Evolutionary conservation across 805 yeast genomes (phyloP).

Genomic region (Lipomyces spencermartinsiae): DNA sequence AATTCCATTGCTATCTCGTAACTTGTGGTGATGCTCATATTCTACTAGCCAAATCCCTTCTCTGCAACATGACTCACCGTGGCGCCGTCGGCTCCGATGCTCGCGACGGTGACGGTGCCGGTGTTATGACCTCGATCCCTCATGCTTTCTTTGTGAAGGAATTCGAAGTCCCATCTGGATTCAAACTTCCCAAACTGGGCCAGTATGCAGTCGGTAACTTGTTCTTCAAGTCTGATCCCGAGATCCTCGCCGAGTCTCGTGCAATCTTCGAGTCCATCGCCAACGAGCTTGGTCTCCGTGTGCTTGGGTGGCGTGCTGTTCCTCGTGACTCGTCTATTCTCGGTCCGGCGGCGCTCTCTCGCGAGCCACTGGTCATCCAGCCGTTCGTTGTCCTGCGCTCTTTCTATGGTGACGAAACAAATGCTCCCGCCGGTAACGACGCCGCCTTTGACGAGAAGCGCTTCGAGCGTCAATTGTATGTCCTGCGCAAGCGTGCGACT

Average conservation of each 20-base stretch:
- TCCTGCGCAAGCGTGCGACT: conserved; percentile 86
- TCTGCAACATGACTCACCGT: conserved; percentile 98
- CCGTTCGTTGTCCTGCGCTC: conserved; percentile 82
- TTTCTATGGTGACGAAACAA: conserved; percentile 51
- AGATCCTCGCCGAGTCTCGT: conserved; percentile 71
- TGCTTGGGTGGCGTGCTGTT: conserved; percentile 92
- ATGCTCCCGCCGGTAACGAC: conserved; percentile 61
- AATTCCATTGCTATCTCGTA: not conserved
- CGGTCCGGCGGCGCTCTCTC: conserved; percentile 91
- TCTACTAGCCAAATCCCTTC: conserved; percentile 55
- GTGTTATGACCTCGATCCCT: conserved; percentile 90
- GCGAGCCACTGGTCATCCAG: conserved; percentile 91
- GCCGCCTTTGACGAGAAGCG: conserved; percentile 58
- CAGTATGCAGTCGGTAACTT: conserved; percentile 96
- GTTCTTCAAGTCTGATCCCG: conserved; percentile 85
- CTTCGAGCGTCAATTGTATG: conserved; percentile 83
- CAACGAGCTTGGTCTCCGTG: conserved; percentile 71
- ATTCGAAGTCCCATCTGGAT: conserved; percentile 70
- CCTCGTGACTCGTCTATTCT: conserved; percentile 93
- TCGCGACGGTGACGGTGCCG: conserved; percentile 98
- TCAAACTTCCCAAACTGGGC: conserved; percentile 75
- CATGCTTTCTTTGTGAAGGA: conserved; percentile 86
- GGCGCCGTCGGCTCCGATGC: conserved; percentile 98
- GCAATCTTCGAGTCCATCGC: conserved; percentile 85
- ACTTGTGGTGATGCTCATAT: conserved; percentile 3